Conservation (phyloP, 345 rosid genomes). For the Cardiospermum halicacabum region DNA sequence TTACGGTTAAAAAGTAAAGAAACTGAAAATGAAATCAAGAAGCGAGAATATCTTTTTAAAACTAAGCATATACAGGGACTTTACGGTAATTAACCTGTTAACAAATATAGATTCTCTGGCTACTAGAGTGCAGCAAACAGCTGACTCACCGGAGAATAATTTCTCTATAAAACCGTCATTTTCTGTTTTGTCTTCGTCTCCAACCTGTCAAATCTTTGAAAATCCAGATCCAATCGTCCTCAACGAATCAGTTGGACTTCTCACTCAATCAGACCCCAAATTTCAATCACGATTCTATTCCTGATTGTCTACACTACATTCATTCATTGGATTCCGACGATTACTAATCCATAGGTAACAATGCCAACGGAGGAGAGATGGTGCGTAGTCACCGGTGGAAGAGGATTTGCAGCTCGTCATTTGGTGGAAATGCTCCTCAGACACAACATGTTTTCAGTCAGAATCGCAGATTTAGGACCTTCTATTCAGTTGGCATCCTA, state of each 20-base stretch:
- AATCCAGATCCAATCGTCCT: background rate
- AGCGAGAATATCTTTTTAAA: background rate
- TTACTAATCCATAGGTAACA: background rate
- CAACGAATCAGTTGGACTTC: background rate
- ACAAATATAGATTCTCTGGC: background rate
- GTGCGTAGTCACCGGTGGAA: constrained; percentile 90
- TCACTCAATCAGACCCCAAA: background rate
- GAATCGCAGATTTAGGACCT: constrained; percentile 70
- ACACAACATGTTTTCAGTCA: constrained; percentile 44
- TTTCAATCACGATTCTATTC: background rate
- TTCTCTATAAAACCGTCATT: background rate
- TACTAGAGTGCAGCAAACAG: background rate
- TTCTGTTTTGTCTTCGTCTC: background rate
- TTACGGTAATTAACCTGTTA: background rate
- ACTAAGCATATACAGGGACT: background rate
- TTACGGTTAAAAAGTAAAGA: no score
- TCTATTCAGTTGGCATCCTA: constrained; percentile 42
- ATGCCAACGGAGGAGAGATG: constrained; percentile 42
- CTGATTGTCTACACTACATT: background rate
- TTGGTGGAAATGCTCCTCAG: constrained; percentile 77
- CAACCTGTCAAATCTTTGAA: background rate
- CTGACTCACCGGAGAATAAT: background rate
- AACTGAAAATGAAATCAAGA: background rate
- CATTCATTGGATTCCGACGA: background rate
- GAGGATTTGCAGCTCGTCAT: constrained; percentile 90